Percentiles rank a stretch among this genome's conserved stretches.
Conservation (phyloP, 73 alveolate genomes). For the Durusdinium trenchii region DNA sequence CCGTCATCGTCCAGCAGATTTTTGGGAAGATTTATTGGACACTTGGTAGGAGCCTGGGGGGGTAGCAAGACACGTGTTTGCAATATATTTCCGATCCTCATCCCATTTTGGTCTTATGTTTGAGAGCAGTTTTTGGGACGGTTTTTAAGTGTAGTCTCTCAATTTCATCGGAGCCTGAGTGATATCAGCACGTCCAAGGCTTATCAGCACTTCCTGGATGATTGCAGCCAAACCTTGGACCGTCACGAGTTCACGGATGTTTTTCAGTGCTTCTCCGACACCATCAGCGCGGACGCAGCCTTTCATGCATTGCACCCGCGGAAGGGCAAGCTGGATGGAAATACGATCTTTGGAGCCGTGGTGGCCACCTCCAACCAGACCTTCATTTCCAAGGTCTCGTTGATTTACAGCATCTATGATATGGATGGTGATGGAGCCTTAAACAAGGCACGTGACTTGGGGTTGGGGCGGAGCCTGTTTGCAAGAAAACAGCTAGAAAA, state of each 20-base stretch:
- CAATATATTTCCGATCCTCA: no score
- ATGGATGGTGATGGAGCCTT: constrained; percentile 31
- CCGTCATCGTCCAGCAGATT: no score
- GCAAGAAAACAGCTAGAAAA: no score
- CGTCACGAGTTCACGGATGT: constrained; percentile 56
- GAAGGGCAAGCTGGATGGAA: constrained; percentile 47
- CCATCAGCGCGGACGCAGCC: constrained; percentile 42
- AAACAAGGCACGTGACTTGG: no score
- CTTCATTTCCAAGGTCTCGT: constrained; percentile 24
- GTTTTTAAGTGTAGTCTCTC: no score
- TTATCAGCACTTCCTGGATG: constrained; percentile 18
- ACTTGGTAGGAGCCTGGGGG: no score
- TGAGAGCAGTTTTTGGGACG: not conserved
- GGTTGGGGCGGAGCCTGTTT: no score
- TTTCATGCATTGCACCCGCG: constrained; percentile 27
- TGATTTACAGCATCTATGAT: constrained; percentile 66
- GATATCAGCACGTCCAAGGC: no score
- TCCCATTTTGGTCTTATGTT: no score
- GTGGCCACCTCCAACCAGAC: constrained; percentile 50
- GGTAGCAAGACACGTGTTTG: no score
- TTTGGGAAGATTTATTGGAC: no score
- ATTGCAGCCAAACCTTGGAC: constrained; percentile 8
- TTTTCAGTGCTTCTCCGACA: constrained; percentile 60
- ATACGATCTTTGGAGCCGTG: constrained; percentile 57
- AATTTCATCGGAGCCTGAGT: no score